A percentile compares a stretch with the other conserved stretches of the same genome.
Evolutionary conservation across 768 basidiomycete genomes (phyloP).

Genomic region (Cystofilobasidium capitatum): DNA sequence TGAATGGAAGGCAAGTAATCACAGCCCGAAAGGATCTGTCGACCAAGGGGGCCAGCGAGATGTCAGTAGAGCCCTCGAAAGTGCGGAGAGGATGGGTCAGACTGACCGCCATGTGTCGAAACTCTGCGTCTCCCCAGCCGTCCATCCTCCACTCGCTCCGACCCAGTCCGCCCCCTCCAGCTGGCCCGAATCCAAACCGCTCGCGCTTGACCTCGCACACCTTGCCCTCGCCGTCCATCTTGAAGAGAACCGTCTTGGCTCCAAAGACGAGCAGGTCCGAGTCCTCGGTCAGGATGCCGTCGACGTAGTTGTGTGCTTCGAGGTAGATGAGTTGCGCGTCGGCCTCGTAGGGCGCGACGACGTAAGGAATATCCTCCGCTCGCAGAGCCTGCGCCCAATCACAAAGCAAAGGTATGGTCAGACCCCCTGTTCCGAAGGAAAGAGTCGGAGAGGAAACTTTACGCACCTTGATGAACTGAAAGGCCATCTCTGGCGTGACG

Average conservation of each 20-base stretch:
- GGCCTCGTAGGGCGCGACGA: slow-evolving; percentile 97
- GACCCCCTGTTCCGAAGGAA: not conserved
- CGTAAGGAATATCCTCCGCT: slow-evolving; percentile 67
- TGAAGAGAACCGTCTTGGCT: slow-evolving; percentile 75
- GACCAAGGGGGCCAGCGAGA: not conserved
- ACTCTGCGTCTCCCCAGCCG: slow-evolving; percentile 83
- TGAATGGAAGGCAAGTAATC: slow-evolving; percentile 64
- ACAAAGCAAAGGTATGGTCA: not conserved
- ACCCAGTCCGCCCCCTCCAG: slow-evolving; percentile 5
- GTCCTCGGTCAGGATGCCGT: slow-evolving; percentile 93
- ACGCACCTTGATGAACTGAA: slow-evolving; percentile 87
- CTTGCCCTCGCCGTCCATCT: slow-evolving; percentile 57
- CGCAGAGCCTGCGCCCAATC: slow-evolving; percentile 56
- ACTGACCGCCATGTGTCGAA: slow-evolving; percentile 70
- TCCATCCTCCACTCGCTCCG: slow-evolving; percentile 57
- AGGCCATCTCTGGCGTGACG: slow-evolving; percentile 95
- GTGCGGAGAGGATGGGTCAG: not conserved
- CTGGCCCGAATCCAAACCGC: slow-evolving; percentile 18
- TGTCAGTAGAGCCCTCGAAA: not conserved
- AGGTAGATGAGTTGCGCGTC: slow-evolving; percentile 93
- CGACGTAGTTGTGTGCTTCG: slow-evolving; percentile 67
- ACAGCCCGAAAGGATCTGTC: slow-evolving; percentile 40
- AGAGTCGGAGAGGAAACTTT: not conserved
- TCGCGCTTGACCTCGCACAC: slow-evolving; percentile 42
- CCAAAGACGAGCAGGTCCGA: slow-evolving; percentile 96